Evolutionary conservation across 202 grass and related monocot genomes (phyloP), one percentile per base, ranked within the genome.

Genomic region (Hordeum pubiflorum): DNA sequence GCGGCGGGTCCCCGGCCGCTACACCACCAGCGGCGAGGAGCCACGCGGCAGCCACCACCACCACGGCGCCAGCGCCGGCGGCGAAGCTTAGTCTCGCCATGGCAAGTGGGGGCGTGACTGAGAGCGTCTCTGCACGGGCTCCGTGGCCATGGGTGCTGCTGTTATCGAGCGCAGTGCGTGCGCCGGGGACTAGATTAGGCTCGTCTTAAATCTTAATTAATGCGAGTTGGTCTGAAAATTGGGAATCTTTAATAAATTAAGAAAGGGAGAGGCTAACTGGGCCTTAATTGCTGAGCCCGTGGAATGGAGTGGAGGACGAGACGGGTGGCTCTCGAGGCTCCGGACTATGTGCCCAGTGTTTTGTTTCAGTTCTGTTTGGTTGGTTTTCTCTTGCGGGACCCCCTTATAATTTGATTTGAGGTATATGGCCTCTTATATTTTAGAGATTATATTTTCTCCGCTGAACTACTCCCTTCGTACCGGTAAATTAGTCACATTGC

Each of bases 1-100:
- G 86, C 84, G 87, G 88, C 38, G 88, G 93, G 79, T 97, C 90
- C 59, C 81, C 79, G 55, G 85, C 89, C 27, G 62, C 77, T 1
- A 71, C 81, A 11, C 68, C 69, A 3, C 15, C 52, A 18, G 43
- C 23, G 5, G 65, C 20, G 13, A 84, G 23, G 6, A 66, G 3
- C 75, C 29, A 79, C 20, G 27, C 69, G 8, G 23, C 11, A 1
- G 18, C 66, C 20, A 26, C 38, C 41, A 38, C 72, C 6, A 29
- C 71, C 2, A 58, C 32, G 9, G 34, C 57, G 5, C 11, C 63
- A 18, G 46, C 77, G n/a, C 34, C 70, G 44, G 3, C 61, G 18
- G 63, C 6, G 37, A 81, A 23, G 58, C 64, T 58, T 21, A 52
- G 48, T 2, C 44, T 41, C 24, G 67, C 73, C 87, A 86, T 82